A percentile compares a stretch with the other conserved stretches of the same genome.
Evolutionary conservation across 345 rosid species (phyloP).

Genomic region (Citrus reticulata): DNA sequence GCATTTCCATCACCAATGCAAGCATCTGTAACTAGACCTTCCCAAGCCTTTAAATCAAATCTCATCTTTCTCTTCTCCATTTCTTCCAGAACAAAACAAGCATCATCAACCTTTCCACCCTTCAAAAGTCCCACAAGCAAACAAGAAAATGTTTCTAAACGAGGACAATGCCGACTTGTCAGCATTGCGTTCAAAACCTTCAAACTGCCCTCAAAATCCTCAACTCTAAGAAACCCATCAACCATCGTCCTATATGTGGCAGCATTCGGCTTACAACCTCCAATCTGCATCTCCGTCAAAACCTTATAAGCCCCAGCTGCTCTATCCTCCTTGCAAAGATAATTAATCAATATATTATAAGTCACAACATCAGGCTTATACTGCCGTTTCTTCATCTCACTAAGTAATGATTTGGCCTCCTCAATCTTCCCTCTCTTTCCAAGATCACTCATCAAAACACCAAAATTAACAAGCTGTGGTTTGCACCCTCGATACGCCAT

Average conservation of each 20-base stretch:
- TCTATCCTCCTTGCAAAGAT: constrained; percentile 62
- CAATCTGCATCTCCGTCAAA: constrained; percentile 69
- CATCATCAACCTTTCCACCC: constrained; percentile 54
- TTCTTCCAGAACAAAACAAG: constrained; percentile 66
- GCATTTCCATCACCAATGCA: constrained; percentile 29
- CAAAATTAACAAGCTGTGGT: constrained; percentile 55
- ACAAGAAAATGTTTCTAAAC: constrained; percentile 43
- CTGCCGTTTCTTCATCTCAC: constrained; percentile 78
- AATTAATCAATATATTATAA: constrained; percentile 70
- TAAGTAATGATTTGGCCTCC: constrained; percentile 54
- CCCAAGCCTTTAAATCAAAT: constrained; percentile 52
- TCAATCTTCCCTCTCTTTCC: constrained; percentile 77
- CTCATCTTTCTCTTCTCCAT: constrained; percentile 64
- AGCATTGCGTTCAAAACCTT: constrained; percentile 73
- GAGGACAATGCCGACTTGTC: constrained; percentile 58
- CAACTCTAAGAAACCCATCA: constrained; percentile 64
- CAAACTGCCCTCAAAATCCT: constrained; percentile 71
- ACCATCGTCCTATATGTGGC: constrained; percentile 82
- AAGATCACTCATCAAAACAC: constrained; percentile 80
- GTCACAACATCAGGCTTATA: constrained; percentile 75
- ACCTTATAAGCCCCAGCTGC: constrained; percentile 57
- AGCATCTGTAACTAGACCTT: constrained; percentile 40
- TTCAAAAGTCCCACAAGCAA: constrained; percentile 52
- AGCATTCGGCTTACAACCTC: constrained; percentile 76
- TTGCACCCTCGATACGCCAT: constrained; percentile 93